phyloP scores from a whole-genome alignment of 225 moss, liverwort and hornwort species.

The Pseudoscleropodium purum region DNA sequence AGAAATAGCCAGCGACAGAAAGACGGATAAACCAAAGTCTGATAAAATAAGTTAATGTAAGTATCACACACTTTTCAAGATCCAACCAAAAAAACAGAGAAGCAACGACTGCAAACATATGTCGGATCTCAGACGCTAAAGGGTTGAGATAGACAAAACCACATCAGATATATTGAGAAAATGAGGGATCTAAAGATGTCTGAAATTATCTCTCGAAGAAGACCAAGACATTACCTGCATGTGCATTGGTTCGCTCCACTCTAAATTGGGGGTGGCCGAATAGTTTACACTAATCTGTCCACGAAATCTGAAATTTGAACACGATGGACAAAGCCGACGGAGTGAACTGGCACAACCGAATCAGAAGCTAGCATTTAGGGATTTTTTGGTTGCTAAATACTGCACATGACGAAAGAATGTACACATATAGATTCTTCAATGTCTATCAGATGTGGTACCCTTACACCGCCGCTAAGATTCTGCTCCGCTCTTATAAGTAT shows the following conservation, averaged over 20 bases:
- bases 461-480: not conserved
- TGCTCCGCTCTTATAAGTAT: not conserved
- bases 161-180: not conserved
- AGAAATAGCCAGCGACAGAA: not conserved
- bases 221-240: not conserved
- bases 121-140: not conserved
- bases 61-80: not conserved
- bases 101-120: not conserved
- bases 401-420: not conserved
- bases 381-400: not conserved
- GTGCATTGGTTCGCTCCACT: not conserved
- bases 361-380: not conserved
- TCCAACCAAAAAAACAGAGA: not conserved
- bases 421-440: not conserved
- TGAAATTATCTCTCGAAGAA: not conserved
- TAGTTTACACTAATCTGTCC: not conserved
- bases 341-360: not conserved
- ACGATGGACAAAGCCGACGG: not conserved
- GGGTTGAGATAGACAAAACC: not conserved
- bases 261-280: not conserved
- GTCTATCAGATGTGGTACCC: not conserved
- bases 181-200: not conserved
- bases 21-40: not conserved
- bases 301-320: not conserved
- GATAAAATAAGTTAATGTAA: not conserved